Percentiles rank a stretch among this genome's conserved stretches.
phyloP scores from a whole-genome alignment of 2,329 filamentous ascomycete genomes.

The Mycosphaerelloides madeirae region DNA sequence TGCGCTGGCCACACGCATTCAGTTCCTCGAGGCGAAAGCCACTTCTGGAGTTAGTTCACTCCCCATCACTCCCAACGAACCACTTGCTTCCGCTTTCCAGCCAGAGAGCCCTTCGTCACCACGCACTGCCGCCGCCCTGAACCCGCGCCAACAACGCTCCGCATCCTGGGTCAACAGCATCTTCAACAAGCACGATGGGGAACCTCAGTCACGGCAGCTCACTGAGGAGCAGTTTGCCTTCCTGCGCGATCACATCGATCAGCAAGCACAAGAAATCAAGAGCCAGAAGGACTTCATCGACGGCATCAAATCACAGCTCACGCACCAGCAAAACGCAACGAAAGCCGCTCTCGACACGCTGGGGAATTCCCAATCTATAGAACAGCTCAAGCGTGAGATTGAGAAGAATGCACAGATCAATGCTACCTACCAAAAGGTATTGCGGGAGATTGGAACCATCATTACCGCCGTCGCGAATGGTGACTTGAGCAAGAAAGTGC shows the following conservation, averaged over 20 bases:
- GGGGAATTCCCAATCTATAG: conserved; percentile 83
- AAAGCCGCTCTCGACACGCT: conserved; percentile 73
- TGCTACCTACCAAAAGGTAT: conserved; percentile 94
- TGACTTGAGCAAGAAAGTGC: conserved; percentile 93
- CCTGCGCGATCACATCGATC: conserved; percentile 84
- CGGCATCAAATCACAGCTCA: conserved; percentile 77
- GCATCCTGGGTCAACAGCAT: conserved; percentile 48
- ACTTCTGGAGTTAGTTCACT: conserved; percentile 46
- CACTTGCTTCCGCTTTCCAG: conserved; percentile 49
- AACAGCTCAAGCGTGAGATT: conserved; percentile 83
- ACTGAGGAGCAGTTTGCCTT: conserved; percentile 80
- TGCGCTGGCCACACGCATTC: conserved; percentile 70
- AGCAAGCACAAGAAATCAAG: conserved; percentile 87
- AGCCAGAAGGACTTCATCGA: conserved; percentile 81
- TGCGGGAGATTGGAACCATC: conserved; percentile 95
- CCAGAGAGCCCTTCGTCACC: conserved; percentile 46
- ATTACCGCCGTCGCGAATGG: conserved; percentile 93
- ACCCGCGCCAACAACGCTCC: conserved; percentile 31
- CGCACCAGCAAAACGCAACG: conserved; percentile 79
- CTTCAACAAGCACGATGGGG: conserved; percentile 51
- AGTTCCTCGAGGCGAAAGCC: conserved; percentile 75
- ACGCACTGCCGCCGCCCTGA: conserved; percentile 21
- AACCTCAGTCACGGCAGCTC: conserved; percentile 50
- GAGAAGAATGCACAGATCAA: conserved; percentile 98
- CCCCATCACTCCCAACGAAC: conserved; percentile 79